Percentiles rank a stretch among this genome's conserved stretches.
These are phyloP conservation scores for Phytophthora sp. DNA, from an alignment of 352 stramenopile genomes.

Conservation along the genomic window DNA sequence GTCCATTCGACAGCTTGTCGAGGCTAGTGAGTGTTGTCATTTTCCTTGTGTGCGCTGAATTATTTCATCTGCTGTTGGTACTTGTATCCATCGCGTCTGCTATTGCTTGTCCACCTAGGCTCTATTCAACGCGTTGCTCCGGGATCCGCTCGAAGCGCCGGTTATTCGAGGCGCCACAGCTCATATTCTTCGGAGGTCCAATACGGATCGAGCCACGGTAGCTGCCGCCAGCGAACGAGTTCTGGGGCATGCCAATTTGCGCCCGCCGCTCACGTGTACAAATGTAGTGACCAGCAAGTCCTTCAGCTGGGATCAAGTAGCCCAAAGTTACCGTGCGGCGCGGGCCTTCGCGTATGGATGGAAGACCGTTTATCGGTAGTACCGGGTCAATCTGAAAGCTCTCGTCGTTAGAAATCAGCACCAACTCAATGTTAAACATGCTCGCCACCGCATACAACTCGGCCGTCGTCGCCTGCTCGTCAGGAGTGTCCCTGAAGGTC, in stretches of 20 bases:
- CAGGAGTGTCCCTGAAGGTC: conserved; percentile 67
- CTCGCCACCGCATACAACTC: conserved; percentile 80
- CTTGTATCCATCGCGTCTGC: conserved; percentile 25
- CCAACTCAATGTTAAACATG: conserved; percentile 86
- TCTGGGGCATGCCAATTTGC: conserved; percentile 46
- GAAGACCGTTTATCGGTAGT: conserved; percentile 64
- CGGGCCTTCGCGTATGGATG: conserved; percentile 57
- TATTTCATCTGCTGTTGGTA: conserved; percentile 23
- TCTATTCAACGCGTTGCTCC: conserved; percentile 71
- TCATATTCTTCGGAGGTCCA: conserved; percentile 63
- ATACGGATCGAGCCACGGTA: conserved; percentile 81
- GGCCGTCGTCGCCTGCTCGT: conserved; percentile 81
- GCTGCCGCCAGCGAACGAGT: conserved; percentile 75
- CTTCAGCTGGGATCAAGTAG: conserved; percentile 73
- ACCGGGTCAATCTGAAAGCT: conserved; percentile 85
- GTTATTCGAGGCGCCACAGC: conserved; percentile 43
- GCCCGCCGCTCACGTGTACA: conserved; percentile 67
- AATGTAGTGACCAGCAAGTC: conserved; percentile 82
- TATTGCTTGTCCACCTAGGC: not conserved
- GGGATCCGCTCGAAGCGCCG: conserved; percentile 70
- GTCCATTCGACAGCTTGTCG: conserved; percentile 36
- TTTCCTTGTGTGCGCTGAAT: conserved; percentile 19
- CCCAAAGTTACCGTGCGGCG: conserved; percentile 69
- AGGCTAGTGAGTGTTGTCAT: conserved; percentile 29
- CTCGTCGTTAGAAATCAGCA: conserved; percentile 84